Percentiles rank a stretch among this genome's conserved stretches.
Evolutionary conservation across 768 basidiomycete species (phyloP).

Genomic region (Crucibulum laeve): DNA sequence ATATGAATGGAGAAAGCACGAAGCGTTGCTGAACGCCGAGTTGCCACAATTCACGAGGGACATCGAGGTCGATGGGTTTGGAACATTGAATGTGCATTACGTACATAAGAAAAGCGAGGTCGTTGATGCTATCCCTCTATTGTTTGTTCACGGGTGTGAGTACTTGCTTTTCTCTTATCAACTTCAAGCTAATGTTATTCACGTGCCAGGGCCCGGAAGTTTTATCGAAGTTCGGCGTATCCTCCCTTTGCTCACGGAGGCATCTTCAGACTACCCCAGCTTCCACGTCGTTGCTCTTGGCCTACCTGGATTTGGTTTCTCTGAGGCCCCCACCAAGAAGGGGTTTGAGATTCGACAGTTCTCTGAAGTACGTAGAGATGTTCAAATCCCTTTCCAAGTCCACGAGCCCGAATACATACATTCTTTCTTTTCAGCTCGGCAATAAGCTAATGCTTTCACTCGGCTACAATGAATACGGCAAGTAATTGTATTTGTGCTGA

Average conservation of each 20-base stretch:
- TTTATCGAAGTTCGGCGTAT: constrained; percentile 57
- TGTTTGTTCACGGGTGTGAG: constrained; percentile 48
- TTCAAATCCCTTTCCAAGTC: background rate
- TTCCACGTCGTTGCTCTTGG: constrained; percentile 63
- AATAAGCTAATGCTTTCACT: constrained; percentile 46
- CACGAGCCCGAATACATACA: background rate
- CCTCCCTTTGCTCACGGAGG: constrained; percentile 44
- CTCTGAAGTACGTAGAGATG: constrained; percentile 38
- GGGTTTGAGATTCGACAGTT: constrained; percentile 45
- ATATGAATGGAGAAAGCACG: constrained; percentile 51
- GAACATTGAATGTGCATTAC: constrained; percentile 44
- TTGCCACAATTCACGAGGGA: constrained; percentile 53
- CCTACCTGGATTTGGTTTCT: constrained; percentile 62
- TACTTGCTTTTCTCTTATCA: constrained; percentile 1
- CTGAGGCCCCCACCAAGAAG: constrained; percentile 44
- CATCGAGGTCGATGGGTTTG: constrained; percentile 42
- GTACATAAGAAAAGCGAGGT: constrained; percentile 45
- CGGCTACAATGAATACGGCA: constrained; percentile 47
- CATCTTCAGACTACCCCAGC: constrained; percentile 38
- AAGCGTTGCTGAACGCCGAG: constrained; percentile 42
- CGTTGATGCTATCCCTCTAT: constrained; percentile 34
- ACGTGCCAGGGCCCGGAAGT: constrained; percentile 51
- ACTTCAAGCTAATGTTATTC: background rate
- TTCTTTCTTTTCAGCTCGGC: constrained; percentile 25
- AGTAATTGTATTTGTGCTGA: constrained; percentile 1